Percentiles rank a stretch among this genome's conserved stretches.
phyloP scores from a whole-genome alignment of 345 rosid genomes.

The Physaria fendleri region DNA sequence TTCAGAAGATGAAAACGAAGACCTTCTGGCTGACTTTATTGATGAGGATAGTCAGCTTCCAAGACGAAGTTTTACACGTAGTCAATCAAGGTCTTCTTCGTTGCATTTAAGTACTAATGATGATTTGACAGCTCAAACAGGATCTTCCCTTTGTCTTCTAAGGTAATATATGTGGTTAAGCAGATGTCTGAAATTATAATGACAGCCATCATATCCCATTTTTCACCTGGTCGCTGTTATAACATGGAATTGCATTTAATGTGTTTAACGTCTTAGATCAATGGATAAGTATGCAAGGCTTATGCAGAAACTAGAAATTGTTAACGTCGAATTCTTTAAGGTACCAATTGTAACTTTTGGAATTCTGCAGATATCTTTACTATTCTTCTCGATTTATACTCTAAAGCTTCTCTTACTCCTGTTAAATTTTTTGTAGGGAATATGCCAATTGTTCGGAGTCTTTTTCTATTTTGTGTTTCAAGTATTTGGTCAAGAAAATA shows the following conservation, averaged over 20 bases:
- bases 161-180: constrained; percentile 44
- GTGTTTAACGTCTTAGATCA: constrained; percentile 47
- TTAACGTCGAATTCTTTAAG: constrained; percentile 93
- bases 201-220: constrained; percentile 3
- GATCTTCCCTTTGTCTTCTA: constrained; percentile 92
- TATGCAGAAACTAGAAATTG: constrained; percentile 94
- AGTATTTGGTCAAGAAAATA: constrained; percentile 62
- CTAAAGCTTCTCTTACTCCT: constrained; percentile 50
- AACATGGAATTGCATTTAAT: constrained; percentile 12
- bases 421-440: constrained; percentile 74
- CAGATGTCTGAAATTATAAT: constrained; percentile 1
- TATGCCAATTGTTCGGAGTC: constrained; percentile 85
- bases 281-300: constrained; percentile 99
- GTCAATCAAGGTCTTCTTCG: constrained; percentile 33
- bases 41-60: constrained; percentile 99
- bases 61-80: constrained; percentile 67
- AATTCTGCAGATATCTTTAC: constrained; percentile 5
- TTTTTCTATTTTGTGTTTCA: constrained; percentile 73
- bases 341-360: constrained; percentile 28
- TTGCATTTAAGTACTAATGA: constrained; percentile 55
- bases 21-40: constrained; percentile 91
- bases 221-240: background rate
- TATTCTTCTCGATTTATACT: constrained; percentile 16
- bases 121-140: constrained; percentile 77
- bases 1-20: constrained; percentile 92